A percentile compares a stretch with the other conserved stretches of the same genome.
These are phyloP conservation scores for Lablab purpureus DNA, from an alignment of 306 rosid species.

Conservation along the genomic window DNA sequence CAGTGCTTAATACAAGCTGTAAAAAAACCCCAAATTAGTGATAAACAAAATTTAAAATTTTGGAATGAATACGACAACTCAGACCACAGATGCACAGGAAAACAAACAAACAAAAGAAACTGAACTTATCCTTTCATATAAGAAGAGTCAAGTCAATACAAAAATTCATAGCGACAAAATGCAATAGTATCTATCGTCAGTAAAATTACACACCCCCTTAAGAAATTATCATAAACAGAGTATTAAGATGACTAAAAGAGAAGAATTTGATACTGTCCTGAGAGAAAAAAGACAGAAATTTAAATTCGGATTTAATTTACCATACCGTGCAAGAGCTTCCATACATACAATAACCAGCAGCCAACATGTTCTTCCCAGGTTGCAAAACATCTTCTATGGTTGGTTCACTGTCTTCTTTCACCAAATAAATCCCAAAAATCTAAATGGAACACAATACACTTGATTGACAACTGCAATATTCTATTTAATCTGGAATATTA, in stretches of 20 bases:
- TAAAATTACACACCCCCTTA: background rate
- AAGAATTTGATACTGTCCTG: background rate
- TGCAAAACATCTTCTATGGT: conserved; percentile 72
- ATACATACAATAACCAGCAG: conserved; percentile 97
- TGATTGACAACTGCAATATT: conserved; percentile 41
- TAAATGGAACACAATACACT: conserved; percentile 42
- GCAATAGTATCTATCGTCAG: background rate
- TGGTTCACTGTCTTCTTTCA: conserved; percentile 66
- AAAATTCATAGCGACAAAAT: background rate
- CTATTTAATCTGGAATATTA: conserved; percentile 25
- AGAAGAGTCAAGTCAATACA: background rate
- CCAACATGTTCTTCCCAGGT: conserved; percentile 87
- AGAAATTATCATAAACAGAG: background rate
- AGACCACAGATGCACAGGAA: background rate
- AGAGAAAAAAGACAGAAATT: background rate
- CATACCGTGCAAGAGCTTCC: conserved; percentile 95
- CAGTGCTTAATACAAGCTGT: conserved; percentile 80
- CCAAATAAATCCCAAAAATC: conserved; percentile 87
- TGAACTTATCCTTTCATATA: background rate
- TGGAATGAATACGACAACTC: background rate
- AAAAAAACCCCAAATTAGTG: conserved; percentile 23
- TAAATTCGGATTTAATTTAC: background rate
- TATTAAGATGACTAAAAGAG: background rate
- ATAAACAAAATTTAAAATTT: background rate
- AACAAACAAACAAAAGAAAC: background rate